These are phyloP conservation scores for Quercus aquifolioides DNA, from an alignment of 306 rosid genomes.

Conservation along the genomic window DNA sequence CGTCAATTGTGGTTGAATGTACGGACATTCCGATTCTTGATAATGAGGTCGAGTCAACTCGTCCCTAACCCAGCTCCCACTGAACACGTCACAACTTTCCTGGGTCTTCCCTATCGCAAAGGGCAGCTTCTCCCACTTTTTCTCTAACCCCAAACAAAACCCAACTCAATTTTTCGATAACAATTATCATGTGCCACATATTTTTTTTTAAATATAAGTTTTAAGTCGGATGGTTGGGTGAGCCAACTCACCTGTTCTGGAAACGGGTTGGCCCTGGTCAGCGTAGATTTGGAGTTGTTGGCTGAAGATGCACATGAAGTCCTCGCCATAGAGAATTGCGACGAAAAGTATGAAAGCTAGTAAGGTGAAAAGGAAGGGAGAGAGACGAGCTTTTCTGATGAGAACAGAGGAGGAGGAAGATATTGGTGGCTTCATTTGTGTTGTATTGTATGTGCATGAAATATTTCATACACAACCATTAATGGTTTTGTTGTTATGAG, in stretches of 20 bases:
- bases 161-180: constrained; percentile 12
- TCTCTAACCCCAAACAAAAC: constrained; percentile 31
- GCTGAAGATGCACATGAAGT: constrained; percentile 60
- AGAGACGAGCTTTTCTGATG: constrained; percentile 55
- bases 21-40: constrained; percentile 92
- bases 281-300: constrained; percentile 51
- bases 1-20: constrained; percentile 92
- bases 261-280: constrained; percentile 17
- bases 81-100: constrained; percentile 70
- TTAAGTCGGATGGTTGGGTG: not conserved
- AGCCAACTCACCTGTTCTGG: constrained; percentile 51
- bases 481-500: too few species aligned
- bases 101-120: constrained; percentile 54
- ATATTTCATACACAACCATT: too few species aligned
- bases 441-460: too few species aligned
- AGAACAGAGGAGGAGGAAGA: constrained; percentile 47
- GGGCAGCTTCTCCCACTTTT: constrained; percentile 44
- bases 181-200: not conserved
- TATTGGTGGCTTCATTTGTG: constrained; percentile 59
- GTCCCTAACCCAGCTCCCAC: constrained; percentile 84
- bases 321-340: constrained; percentile 62
- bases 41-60: constrained; percentile 65
- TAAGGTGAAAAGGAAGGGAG: constrained; percentile 69
- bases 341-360: constrained; percentile 73
- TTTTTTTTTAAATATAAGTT: not conserved